These are phyloP conservation scores for Lachancea fermentati DNA, from an alignment of 805 yeast genomes.

Conservation along the genomic window DNA sequence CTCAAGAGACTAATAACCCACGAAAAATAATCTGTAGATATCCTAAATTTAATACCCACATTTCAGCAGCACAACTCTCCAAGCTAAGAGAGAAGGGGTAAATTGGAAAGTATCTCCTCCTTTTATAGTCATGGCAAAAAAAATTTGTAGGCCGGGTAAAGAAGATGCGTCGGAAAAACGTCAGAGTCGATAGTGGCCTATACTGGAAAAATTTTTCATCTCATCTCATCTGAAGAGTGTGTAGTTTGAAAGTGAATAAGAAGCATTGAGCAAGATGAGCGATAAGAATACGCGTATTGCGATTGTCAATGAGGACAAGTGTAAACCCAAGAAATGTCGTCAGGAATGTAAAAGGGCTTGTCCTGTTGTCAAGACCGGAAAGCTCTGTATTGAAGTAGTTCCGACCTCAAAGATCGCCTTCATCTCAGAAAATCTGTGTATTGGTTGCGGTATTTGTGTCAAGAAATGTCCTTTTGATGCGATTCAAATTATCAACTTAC, in stretches of 20 bases:
- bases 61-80: too few relatives aligned
- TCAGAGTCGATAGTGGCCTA: too few relatives aligned
- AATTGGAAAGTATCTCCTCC: too few relatives aligned
- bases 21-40: too few relatives aligned
- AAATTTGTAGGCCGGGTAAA: too few relatives aligned
- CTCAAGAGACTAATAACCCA: too few relatives aligned
- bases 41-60: too few relatives aligned
- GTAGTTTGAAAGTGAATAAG: too few relatives aligned
- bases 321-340: conserved; percentile 97
- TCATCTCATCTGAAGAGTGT: conserved; percentile 7
- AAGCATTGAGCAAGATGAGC: conserved; percentile 24
- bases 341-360: conserved; percentile 96
- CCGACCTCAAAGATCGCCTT: conserved; percentile 91
- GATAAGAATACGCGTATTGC: conserved; percentile 78
- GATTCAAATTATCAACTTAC: conserved; percentile 89
- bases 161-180: too few relatives aligned
- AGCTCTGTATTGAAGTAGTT: conserved; percentile 92
- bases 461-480: conserved; percentile 99
- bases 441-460: conserved; percentile 99
- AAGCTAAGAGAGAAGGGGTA: too few relatives aligned
- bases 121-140: too few relatives aligned
- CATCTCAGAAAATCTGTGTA: conserved; percentile 89
- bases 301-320: conserved; percentile 86
- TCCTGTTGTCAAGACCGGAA: conserved; percentile 98
- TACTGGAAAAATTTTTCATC: conserved; percentile 6